These are phyloP conservation scores for Cladosporium sp. DNA, from an alignment of 2,329 filamentous ascomycete species.

Conservation along the genomic window DNA sequence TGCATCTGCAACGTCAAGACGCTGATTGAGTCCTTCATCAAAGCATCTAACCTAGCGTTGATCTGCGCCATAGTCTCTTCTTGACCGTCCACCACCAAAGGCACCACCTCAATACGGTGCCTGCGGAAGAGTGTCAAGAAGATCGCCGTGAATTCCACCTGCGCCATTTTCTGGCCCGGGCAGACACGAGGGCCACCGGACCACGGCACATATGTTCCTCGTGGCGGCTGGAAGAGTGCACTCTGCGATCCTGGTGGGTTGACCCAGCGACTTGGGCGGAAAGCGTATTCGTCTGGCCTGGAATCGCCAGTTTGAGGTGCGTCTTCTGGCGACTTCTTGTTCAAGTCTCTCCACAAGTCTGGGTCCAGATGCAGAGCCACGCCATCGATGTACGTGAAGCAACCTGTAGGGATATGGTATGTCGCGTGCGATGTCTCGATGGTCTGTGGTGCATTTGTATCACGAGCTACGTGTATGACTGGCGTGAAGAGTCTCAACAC, in stretches of 20 bases:
- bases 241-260: conserved; percentile 27
- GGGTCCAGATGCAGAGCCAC: conserved; percentile 35
- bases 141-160: conserved; percentile 57
- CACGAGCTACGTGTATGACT: conserved; percentile 43
- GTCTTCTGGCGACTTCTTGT: conserved; percentile 25
- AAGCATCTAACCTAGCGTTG: conserved; percentile 28
- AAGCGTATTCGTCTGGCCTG: conserved; percentile 38
- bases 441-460: conserved; percentile 35
- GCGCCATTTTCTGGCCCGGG: conserved; percentile 57
- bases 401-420: conserved; percentile 39
- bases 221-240: conserved; percentile 40
- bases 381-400: conserved; percentile 42
- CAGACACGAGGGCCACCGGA: conserved; percentile 53
- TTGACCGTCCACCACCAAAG: conserved; percentile 20
- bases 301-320: not conserved
- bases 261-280: conserved; percentile 47
- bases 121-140: conserved; percentile 43
- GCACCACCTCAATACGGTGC: conserved; percentile 29
- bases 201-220: conserved; percentile 52
- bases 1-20: conserved; percentile 36
- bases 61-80: conserved; percentile 25
- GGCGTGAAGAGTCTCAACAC: conserved; percentile 48
- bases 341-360: conserved; percentile 30
- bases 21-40: conserved; percentile 29
- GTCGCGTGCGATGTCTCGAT: conserved; percentile 33